These are phyloP conservation scores for Crepidotus variabilis DNA, from an alignment of 768 basidiomycete genomes.

Conservation along the genomic window DNA sequence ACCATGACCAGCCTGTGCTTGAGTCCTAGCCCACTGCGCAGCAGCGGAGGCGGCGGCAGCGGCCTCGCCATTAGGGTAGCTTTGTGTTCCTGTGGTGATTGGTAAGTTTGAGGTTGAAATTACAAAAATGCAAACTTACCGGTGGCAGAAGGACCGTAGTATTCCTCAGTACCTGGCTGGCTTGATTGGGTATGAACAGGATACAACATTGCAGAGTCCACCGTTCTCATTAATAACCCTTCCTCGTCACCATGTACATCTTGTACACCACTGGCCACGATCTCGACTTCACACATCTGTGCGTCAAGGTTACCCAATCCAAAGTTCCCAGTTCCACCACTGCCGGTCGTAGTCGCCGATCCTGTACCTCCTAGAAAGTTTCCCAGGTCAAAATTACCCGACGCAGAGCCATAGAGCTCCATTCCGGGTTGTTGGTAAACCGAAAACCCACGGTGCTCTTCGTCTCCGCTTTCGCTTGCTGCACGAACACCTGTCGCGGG, in stretches of 20 bases:
- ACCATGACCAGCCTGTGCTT: constrained; percentile 20
- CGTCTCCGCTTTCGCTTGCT: background rate
- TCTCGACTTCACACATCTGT: constrained; percentile 58
- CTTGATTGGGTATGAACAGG: constrained; percentile 4
- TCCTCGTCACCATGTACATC: constrained; percentile 58
- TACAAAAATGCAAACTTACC: constrained; percentile 7
- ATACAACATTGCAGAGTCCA: constrained; percentile 17
- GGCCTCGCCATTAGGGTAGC: constrained; percentile 15
- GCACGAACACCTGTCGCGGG: constrained; percentile 8
- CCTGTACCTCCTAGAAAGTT: background rate
- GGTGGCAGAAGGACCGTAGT: background rate
- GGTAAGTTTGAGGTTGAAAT: constrained; percentile 12
- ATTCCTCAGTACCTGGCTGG: background rate
- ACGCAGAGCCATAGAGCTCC: background rate
- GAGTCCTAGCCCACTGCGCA: constrained; percentile 37
- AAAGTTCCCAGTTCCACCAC: constrained; percentile 3
- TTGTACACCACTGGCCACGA: constrained; percentile 45
- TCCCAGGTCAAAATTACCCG: background rate
- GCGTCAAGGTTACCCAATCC: constrained; percentile 35
- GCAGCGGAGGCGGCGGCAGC: constrained; percentile 18
- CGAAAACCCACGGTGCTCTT: no score
- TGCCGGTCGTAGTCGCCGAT: background rate
- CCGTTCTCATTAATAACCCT: constrained; percentile 40
- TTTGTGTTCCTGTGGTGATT: constrained; percentile 15
- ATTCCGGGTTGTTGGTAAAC: background rate